Conservation (phyloP, 2,329 filamentous ascomycete species). For the Grosmannia clavigera region DNA sequence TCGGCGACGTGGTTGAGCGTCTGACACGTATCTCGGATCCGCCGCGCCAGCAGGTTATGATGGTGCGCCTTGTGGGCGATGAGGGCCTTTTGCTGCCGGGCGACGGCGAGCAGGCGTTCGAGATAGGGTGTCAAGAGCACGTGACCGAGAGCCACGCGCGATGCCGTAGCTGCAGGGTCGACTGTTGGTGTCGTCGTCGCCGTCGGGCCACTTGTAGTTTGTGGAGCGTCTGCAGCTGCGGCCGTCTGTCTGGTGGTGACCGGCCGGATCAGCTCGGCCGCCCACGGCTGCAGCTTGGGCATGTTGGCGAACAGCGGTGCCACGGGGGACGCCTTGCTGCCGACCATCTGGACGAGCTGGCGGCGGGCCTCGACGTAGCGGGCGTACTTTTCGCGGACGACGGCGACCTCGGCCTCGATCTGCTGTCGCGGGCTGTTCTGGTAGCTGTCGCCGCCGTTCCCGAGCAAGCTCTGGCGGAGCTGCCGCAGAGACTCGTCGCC, state of each 20-base stretch:
- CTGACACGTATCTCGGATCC: conserved; percentile 37
- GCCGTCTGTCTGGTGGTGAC: neutral
- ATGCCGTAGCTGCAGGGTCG: neutral
- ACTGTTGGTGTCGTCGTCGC: neutral
- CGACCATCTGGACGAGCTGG: conserved; percentile 26
- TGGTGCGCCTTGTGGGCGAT: conserved; percentile 48
- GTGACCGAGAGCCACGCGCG: conserved; percentile 1
- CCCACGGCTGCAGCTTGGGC: conserved; percentile 16
- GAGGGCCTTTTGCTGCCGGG: conserved; percentile 42
- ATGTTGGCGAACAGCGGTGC: conserved; percentile 13
- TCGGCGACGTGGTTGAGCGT: conserved; percentile 42
- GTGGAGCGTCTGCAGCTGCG: too few species aligned
- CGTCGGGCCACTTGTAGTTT: too few species aligned
- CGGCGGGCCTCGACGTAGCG: conserved; percentile 39
- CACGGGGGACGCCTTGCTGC: neutral
- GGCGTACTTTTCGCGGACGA: conserved; percentile 41
- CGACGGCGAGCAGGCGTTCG: conserved; percentile 36
- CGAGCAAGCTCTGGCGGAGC: conserved; percentile 10
- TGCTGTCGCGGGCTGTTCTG: conserved; percentile 4
- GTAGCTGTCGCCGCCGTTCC: neutral
- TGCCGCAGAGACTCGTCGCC: conserved; percentile 9
- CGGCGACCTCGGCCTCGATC: conserved; percentile 28
- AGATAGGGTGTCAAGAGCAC: conserved; percentile 46
- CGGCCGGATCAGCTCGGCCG: neutral
- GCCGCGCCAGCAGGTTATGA: conserved; percentile 34